Percentiles rank a stretch among this genome's conserved stretches.
phyloP scores from a whole-genome alignment of 164 flowering plant genomes.

The Tinospora cordifolia region DNA sequence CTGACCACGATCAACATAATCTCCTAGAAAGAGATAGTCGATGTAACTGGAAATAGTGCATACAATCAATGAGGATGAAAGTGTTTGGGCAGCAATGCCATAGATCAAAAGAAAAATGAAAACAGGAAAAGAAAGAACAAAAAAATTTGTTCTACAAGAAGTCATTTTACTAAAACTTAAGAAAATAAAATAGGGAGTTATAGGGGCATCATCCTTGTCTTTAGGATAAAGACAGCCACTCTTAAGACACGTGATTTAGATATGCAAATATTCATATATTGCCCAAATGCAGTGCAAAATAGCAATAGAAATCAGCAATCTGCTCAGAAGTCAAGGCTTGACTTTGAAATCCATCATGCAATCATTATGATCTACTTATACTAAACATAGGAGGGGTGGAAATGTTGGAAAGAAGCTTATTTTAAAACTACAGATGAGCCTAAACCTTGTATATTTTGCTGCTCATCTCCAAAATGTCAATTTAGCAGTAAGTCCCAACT shows the following conservation, averaged over 20 bases:
- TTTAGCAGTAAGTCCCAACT: too few species aligned
- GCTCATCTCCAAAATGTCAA: too few species aligned
- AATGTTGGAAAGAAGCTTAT: too few species aligned
- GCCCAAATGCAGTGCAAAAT: not conserved
- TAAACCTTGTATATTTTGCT: too few species aligned
- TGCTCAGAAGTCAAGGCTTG: not conserved
- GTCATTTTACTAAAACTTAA: not conserved
- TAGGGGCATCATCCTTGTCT: not conserved
- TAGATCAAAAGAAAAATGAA: not conserved
- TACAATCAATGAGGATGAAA: conserved; percentile 11
- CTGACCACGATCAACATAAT: conserved; percentile 99
- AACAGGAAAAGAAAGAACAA: not conserved
- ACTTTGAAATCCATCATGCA: not conserved
- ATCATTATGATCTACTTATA: too few species aligned
- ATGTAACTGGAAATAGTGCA: conserved; percentile 64
- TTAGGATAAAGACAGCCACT: not conserved
- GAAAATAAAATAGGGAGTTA: not conserved
- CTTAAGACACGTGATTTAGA: not conserved
- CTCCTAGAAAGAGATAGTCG: conserved; percentile 98
- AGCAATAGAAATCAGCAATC: not conserved
- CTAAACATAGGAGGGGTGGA: too few species aligned
- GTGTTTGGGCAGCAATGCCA: not conserved
- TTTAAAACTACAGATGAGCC: too few species aligned
- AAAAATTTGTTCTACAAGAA: not conserved
- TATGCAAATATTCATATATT: not conserved